Percentiles rank a stretch among this genome's conserved stretches.
These are phyloP conservation scores for Stemphylium beticola DNA, from an alignment of 2,329 filamentous ascomycete species.

Conservation along the genomic window DNA sequence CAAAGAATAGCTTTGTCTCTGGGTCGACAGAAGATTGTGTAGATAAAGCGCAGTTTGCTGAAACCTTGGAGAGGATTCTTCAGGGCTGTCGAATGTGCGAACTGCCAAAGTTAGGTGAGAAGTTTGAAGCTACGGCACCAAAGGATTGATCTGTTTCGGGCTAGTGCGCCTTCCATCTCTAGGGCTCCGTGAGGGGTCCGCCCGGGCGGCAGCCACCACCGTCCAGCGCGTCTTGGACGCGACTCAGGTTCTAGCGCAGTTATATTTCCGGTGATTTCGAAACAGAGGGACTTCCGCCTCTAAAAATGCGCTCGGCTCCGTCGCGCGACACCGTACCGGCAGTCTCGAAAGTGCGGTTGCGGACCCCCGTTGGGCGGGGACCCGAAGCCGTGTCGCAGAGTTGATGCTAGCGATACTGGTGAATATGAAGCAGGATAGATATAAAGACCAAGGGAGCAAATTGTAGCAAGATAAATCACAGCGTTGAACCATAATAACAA, in stretches of 20 bases:
- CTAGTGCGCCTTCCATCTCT: slow-evolving; percentile 12
- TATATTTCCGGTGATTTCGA: slow-evolving; percentile 9
- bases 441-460: slow-evolving; percentile 27
- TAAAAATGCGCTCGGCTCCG: slow-evolving; percentile 35
- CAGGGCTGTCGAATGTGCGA: too few species aligned
- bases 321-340: slow-evolving; percentile 25
- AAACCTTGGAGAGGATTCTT: too few species aligned
- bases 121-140: slow-evolving; percentile 4
- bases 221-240: neutral
- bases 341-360: slow-evolving; percentile 24
- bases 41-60: too few species aligned
- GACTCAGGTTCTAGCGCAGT: neutral
- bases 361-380: slow-evolving; percentile 40
- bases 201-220: slow-evolving; percentile 15
- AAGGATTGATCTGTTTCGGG: slow-evolving; percentile 1
- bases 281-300: slow-evolving; percentile 27
- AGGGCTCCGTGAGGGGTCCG: slow-evolving; percentile 6
- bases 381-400: slow-evolving; percentile 34
- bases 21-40: too few species aligned
- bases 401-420: slow-evolving; percentile 14
- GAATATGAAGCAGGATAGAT: slow-evolving; percentile 19
- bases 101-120: neutral
- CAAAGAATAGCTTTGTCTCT: too few species aligned
- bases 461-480: slow-evolving; percentile 1
- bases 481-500: neutral